phyloP scores from a whole-genome alignment of 495 filamentous ascomycete genomes.

The Neurospora sp. region DNA sequence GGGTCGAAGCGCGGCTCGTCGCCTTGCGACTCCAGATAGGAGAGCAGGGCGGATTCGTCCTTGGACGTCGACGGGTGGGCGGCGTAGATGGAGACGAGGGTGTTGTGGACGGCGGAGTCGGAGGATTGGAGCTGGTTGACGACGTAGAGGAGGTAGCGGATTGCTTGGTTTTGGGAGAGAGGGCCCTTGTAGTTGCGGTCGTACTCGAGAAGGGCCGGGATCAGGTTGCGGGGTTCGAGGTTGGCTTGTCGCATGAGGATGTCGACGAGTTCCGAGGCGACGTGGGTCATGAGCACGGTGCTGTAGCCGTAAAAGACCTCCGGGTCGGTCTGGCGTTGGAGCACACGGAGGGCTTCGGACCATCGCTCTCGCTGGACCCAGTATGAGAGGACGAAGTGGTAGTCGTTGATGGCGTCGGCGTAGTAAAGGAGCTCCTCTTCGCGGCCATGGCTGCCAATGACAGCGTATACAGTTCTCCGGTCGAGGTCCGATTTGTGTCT shows the following conservation, averaged over 20 bases:
- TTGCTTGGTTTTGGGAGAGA: slow-evolving; percentile 74
- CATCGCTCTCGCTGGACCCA: slow-evolving; percentile 96
- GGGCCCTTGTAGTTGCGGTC: slow-evolving; percentile 60
- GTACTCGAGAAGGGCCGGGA: slow-evolving; percentile 88
- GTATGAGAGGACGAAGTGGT: slow-evolving; percentile 90
- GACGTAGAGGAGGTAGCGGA: slow-evolving; percentile 87
- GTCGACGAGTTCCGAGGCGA: slow-evolving; percentile 73
- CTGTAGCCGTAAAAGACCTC: slow-evolving; percentile 94
- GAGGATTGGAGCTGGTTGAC: slow-evolving; percentile 77
- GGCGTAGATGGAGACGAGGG: slow-evolving; percentile 90
- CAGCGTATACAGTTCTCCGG: slow-evolving; percentile 83
- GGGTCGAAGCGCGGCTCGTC: slow-evolving; percentile 71
- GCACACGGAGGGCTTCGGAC: slow-evolving; percentile 75
- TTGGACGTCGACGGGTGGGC: slow-evolving; percentile 65
- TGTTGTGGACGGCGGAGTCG: slow-evolving; percentile 93
- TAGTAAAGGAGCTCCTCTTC: slow-evolving; percentile 88
- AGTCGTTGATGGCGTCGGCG: slow-evolving; percentile 76
- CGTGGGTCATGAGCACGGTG: slow-evolving; percentile 89
- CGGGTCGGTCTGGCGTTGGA: slow-evolving; percentile 83
- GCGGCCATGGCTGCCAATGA: slow-evolving; percentile 89
- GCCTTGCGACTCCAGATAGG: slow-evolving; percentile 72
- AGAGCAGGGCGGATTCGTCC: slow-evolving; percentile 74
- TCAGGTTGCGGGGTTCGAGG: slow-evolving; percentile 78
- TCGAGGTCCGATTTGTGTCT: slow-evolving; percentile 82
- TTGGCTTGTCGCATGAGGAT: slow-evolving; percentile 88